Conservation (phyloP, 371 early-diverging fungal species). For the Rhizopus microsporus region DNA sequence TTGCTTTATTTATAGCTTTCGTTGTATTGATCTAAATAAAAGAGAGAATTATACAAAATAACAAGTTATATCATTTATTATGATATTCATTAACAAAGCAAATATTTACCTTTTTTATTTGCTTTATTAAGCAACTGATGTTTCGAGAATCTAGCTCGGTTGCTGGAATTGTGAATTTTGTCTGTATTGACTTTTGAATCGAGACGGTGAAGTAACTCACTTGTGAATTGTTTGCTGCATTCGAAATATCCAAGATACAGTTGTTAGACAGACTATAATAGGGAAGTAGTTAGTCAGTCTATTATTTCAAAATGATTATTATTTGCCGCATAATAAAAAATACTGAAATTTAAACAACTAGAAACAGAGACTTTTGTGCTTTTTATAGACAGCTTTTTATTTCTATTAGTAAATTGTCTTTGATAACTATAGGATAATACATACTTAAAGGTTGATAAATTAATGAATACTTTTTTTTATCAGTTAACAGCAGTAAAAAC, state of each 20-base stretch:
- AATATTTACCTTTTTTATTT: constrained; percentile 13
- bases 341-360: too few relatives aligned
- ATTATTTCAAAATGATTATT: too few relatives aligned
- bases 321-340: too few relatives aligned
- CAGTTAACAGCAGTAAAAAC: too few relatives aligned
- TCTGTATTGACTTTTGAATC: constrained; percentile 3
- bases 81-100: constrained; percentile 14
- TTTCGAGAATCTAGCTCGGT: constrained; percentile 9
- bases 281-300: too few relatives aligned
- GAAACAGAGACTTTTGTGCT: too few relatives aligned
- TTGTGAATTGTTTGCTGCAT: constrained; percentile 3
- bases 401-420: too few relatives aligned
- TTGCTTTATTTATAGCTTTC: constrained; percentile 8
- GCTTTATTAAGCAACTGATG: constrained; percentile 8
- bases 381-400: too few relatives aligned
- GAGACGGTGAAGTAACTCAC: constrained; percentile 7
- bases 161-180: constrained; percentile 9
- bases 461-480: too few relatives aligned
- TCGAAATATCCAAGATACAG: constrained; percentile 7
- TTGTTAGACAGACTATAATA: constrained; percentile 9
- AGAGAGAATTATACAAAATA: constrained; percentile 9
- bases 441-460: too few relatives aligned
- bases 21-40: constrained; percentile 10
- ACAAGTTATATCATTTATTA: constrained; percentile 12
- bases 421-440: too few relatives aligned